A percentile compares a stretch with the other conserved stretches of the same genome.
phyloP scores from a whole-genome alignment of 768 basidiomycete genomes.

The Naematelia encephala region DNA sequence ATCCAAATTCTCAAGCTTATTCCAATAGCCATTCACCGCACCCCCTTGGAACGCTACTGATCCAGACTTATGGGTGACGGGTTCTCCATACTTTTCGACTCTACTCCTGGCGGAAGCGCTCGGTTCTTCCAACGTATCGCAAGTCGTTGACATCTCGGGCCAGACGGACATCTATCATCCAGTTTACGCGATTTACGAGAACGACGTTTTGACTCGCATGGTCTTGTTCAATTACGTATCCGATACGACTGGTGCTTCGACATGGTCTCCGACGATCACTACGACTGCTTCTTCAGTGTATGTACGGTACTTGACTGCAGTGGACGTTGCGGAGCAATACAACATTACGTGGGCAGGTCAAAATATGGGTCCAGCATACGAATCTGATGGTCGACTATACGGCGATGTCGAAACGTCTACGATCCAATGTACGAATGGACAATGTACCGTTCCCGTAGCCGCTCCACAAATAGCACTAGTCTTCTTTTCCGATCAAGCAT shows the following conservation, averaged over 20 bases:
- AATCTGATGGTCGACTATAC: conserved; percentile 64
- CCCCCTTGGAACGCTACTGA: conserved; percentile 59
- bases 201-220: conserved; percentile 61
- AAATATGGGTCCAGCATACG: conserved; percentile 58
- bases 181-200: conserved; percentile 71
- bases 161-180: conserved; percentile 58
- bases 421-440: conserved; percentile 60
- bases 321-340: conserved; percentile 60
- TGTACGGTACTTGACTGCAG: conserved; percentile 55
- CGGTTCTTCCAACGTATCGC: conserved; percentile 64
- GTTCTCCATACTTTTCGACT: conserved; percentile 69
- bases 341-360: conserved; percentile 78
- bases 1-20: neutral
- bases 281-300: conserved; percentile 45
- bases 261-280: conserved; percentile 55
- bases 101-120: conserved; percentile 68
- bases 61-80: conserved; percentile 69
- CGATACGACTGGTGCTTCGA: conserved; percentile 61
- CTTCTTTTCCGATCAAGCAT: conserved; percentile 59
- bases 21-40: conserved; percentile 57
- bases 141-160: conserved; percentile 63
- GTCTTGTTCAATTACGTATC: conserved; percentile 71
- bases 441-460: conserved; percentile 62
- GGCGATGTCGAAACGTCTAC: conserved; percentile 60
- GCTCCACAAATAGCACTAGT: conserved; percentile 74